Conservation (phyloP, 2,329 filamentous ascomycete genomes). For the Aspergillus bombycis region DNA sequence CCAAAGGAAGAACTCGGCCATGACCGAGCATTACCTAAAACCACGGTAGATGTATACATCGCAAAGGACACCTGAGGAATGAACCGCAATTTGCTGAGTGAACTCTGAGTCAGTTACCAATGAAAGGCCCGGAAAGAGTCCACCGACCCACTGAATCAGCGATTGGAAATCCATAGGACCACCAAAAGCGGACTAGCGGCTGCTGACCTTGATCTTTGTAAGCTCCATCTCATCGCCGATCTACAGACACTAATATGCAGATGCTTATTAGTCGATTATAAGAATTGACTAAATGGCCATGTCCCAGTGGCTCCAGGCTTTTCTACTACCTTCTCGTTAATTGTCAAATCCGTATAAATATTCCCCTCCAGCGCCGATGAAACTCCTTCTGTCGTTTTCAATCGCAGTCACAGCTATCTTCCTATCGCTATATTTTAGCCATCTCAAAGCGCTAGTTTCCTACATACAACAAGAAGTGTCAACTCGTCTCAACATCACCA, state of each 20-base stretch:
- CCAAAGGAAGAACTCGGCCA: background rate
- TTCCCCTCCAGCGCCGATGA: slow-evolving; percentile 33
- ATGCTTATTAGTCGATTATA: slow-evolving; percentile 22
- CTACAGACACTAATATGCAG: background rate
- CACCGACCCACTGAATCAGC: background rate
- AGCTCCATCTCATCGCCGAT: slow-evolving; percentile 1
- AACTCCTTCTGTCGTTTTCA: slow-evolving; percentile 38
- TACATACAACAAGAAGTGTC: background rate
- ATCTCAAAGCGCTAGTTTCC: slow-evolving; percentile 12
- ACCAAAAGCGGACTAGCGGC: background rate
- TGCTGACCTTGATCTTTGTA: slow-evolving; percentile 7
- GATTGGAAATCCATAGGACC: background rate
- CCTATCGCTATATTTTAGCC: slow-evolving; percentile 18
- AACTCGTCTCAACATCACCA: slow-evolving; percentile 15
- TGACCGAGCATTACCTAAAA: slow-evolving; percentile 1
- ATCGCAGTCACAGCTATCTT: slow-evolving; percentile 42
- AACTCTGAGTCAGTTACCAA: slow-evolving; percentile 28
- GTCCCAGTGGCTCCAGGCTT: slow-evolving; percentile 13
- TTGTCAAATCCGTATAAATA: slow-evolving; percentile 33
- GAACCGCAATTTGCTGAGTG: slow-evolving; percentile 29
- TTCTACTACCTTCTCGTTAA: slow-evolving; percentile 29
- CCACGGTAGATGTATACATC: background rate
- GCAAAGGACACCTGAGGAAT: background rate
- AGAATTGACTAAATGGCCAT: slow-evolving; percentile 30
- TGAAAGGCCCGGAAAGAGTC: background rate